Evolutionary conservation across 345 rosid species (phyloP), one percentile per base, ranked within the genome.

Genomic region (Citrus inodora): DNA sequence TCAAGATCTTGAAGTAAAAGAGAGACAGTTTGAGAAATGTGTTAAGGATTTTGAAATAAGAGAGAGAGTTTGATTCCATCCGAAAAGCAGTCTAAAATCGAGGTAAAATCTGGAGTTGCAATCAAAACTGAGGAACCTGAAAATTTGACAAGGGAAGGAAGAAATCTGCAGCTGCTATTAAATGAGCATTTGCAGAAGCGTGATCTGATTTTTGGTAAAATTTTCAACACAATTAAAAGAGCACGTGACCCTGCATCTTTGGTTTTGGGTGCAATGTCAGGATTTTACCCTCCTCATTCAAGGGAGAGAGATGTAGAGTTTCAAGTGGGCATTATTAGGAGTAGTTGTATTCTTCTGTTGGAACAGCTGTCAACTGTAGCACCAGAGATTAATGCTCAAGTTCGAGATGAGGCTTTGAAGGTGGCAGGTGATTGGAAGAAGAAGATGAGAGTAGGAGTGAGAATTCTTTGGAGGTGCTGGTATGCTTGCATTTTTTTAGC

Each of bases 81-180:
- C 53, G 19, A 67, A 70, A 56, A 56, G 67, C 77, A 37, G 33
- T 69, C 17, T 76, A 84, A 32, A 65, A 77, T 9, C 28, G 10
- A 33, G 58, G 56, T 59, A 80, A 76, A 73, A 14, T 77, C 37
- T 75, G 85, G 27, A 72, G 80, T 19, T 65, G 83, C 87, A 73
- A 17, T 11, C 19, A 82, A 78, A 74, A 85, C 76, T 63, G 71
- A 58, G 62, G 75, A 77, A 76, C 66, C 27, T 78, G 93, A 87
- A 76, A 25, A 83, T 67, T 69, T 38, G 73, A 19, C 71, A n/a
- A 48, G 63, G 17, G 40, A 27, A 71, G 92, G 89, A 75, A 84
- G 74, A 81, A 80, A 73, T 19, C 73, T 92, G 85, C 88, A 85
- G 75, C 56, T 88, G 27, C 83, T 90, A 80, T 82, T 89, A 61